Base-by-base conservation (phyloP, 768 basidiomycete species). In the Macrolepiota dolichaula region DNA sequence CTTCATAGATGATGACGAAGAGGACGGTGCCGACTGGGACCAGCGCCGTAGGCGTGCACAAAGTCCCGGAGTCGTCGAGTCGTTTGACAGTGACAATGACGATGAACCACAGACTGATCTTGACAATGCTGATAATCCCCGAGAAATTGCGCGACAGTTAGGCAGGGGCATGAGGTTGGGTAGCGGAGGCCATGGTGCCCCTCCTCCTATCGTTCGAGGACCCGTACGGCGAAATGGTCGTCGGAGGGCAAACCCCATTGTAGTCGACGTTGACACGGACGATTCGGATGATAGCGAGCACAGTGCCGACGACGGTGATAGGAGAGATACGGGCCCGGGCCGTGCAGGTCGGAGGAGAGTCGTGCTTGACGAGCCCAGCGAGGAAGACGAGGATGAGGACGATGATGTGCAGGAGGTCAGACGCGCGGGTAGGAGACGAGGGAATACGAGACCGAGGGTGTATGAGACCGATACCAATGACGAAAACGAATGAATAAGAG, bases 111-210 rank as follows among this genome's bases (percentile, higher is more conserved):
- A 17, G 0, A 44, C 19, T 44, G n/a, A 13, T 7, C 42, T 44
- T 6, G 9, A 85, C 84, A 3, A 68, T 88, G 49, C 86, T 84
- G 1, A 86, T 81, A 29, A 60, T 22, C 74, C 79, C 6, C 29
- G 75, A 4, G 75, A 71, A 4, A 67, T 74, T 11, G 69, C 70
- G 4, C 69, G 68, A 15, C 72, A 61, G 49, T 24, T 60, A 22
- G 63, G 63, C 42, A 57, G 59, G n/a, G 55, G 63, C 27, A 47
- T 53, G 44, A 37, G 62, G 24, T 38, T 63, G 25, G 62, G 62
- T n/a, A 57, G 19, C 40, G 13, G 55, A 9, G 49, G 35, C 19
- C 46, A 12, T 42, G 52, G 52, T 17, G 19, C 42, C n/a, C 42
- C 42, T 42, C 40, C 42, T n/a, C 42, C 42, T n/a, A 17, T 44